Conservation (phyloP, 2,329 filamentous ascomycete genomes). For the Ceratocystis cubensis region DNA sequence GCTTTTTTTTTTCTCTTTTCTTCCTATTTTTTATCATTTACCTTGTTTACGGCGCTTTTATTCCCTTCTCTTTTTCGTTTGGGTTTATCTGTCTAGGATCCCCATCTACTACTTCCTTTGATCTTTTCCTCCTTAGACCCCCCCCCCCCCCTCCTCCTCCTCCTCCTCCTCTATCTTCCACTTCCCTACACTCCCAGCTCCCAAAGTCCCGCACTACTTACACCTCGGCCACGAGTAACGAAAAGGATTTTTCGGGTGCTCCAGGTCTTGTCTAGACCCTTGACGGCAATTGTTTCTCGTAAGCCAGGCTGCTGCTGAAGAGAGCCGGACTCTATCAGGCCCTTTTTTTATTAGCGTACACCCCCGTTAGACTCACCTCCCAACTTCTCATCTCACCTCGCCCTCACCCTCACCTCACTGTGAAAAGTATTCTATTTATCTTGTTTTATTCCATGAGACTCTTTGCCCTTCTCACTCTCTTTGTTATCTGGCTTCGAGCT, state of each 20-base stretch:
- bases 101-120: constrained; percentile 1
- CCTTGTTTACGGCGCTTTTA: constrained; percentile 8
- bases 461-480: background rate
- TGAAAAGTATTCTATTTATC: background rate
- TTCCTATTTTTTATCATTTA: constrained; percentile 1
- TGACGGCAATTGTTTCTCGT: constrained; percentile 1
- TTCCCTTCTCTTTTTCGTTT: constrained; percentile 7
- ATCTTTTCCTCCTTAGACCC: background rate
- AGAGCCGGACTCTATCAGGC: background rate
- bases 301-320: background rate
- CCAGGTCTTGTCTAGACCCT: constrained; percentile 1
- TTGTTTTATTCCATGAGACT: background rate
- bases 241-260: constrained; percentile 8
- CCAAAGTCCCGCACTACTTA: background rate
- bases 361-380: background rate
- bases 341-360: background rate
- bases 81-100: constrained; percentile 1
- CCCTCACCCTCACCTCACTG: background rate
- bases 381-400: too few species aligned
- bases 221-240: background rate
- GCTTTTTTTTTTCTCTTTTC: background rate
- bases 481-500: background rate
- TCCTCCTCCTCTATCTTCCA: background rate
- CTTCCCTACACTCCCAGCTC: background rate
- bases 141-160: background rate